Base-by-base conservation (phyloP, 176 grass and related monocot genomes). In the Ampelocalamus luodianensis region DNA sequence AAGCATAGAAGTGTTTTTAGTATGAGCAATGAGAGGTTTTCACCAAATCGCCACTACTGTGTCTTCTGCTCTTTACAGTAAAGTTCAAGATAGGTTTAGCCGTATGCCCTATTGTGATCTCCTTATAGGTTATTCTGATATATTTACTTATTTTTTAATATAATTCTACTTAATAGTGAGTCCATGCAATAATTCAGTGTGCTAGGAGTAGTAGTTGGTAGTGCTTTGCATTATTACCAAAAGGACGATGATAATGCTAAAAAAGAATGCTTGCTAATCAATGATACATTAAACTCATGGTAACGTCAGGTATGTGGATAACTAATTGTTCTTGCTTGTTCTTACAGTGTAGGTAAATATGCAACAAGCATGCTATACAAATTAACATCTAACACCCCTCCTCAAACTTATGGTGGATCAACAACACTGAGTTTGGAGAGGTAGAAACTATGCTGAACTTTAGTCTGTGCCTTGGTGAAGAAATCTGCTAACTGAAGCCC, bases 131-230 rank as follows among this genome's bases (percentile, higher is more conserved):
- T 18, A 85, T 60, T 85, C 51, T 48, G 40, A 75, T 27, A 54
- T 64, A 71, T 53, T 71, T 79, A 79, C 36, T 32, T 42, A 20
- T 17, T 68, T 73, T 2, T 78, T 74, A 67, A 79, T 60, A 79
- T 69, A 39, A 13, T 74, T 80, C 20, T 88, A 78, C 45, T 79
- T 63, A 42, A 83, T 62, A 63, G 50, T 14, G 22, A 89, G 13
- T 34, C 26, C 24, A 63, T 69, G 27, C 48, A 83, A 34, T 20
- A 72, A 79, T 79, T 12, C 20, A 37, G 24, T 84, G 49, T 26
- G 26, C 64, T 54, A 64, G 29, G 20, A 74, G 38, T 36, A 64
- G 24, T 53, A 61, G 46, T 17, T 34, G 32, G 43, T 18, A 37
- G 9, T 66, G 24, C 36, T 55, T 67, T 58, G 6, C 11, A 34